Base-by-base conservation (phyloP, 441 rosid genomes). In the Bocquillonia castaneifolia region DNA sequence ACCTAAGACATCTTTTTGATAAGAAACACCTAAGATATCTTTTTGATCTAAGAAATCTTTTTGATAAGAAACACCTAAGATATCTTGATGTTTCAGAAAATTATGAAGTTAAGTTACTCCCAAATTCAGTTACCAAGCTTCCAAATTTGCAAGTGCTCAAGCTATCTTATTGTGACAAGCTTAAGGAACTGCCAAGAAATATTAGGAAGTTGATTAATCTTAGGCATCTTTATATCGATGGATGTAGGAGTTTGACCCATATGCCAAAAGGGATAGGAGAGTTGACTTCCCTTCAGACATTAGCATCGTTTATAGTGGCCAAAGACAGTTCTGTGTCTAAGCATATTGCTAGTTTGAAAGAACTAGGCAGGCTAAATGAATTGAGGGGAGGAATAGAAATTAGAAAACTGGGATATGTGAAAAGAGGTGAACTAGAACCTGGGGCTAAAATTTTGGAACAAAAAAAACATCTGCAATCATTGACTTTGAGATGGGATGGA, bases 211-310 rank as follows among this genome's bases (percentile, higher is more conserved):
- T 74, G 60, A 28, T 54, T 13, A 78, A 53, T 48, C 77, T 81
- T 0, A 57, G 51, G 50, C 47, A 59, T 57, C 72, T 81, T 20
- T 13, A 51, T 10, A 34, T 37, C 42, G 34, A 58, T 2, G 53
- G 60, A 0, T 81, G 80, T 65, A 0, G 0, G 15, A 0, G 10
- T 1, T 64, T 78, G 47, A 72, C 53, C 5, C 62, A 69, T 29
- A 66, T 78, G 80, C 80, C 80, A 1, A 10, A 29, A 1, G 80
- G 76, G 39, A 18, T 78, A 14, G 72, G 77, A 17, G 22, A 68
- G 14, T 14, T 80, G 48, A 63, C 65, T 10, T 42, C 55, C 28
- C 73, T 80, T 7, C 69, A 22, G 22, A 15, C 25, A 2, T 53
- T 77, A 18, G 18, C 72, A 7, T 34, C 28, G 10, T 77, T 74